These are phyloP conservation scores for Pulveroboletus sp. DNA, from an alignment of 768 basidiomycete species.

Conservation along the genomic window DNA sequence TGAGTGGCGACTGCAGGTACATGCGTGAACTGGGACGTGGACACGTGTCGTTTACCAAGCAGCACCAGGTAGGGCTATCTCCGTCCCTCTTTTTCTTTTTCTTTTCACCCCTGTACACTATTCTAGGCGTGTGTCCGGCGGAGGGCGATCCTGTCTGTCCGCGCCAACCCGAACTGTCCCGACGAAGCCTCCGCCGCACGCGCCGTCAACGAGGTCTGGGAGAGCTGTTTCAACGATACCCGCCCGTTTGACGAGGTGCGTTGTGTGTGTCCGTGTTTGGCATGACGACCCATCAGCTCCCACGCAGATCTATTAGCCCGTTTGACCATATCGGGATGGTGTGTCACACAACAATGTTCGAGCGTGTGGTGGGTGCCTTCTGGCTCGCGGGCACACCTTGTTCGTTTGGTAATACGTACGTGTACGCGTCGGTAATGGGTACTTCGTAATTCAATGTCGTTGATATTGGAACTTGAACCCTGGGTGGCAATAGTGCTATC, in stretches of 20 bases:
- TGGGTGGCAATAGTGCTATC: constrained; percentile 12
- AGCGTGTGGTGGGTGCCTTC: neutral
- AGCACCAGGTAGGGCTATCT: constrained; percentile 72
- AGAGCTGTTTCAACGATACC: constrained; percentile 93
- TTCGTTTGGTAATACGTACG: neutral
- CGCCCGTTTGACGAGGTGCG: constrained; percentile 94
- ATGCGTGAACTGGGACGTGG: constrained; percentile 78
- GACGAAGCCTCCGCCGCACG: constrained; percentile 75
- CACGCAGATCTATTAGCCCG: constrained; percentile 33
- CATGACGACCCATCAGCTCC: constrained; percentile 9
- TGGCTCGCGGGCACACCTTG: neutral
- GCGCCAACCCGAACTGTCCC: constrained; percentile 76
- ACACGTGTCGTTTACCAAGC: constrained; percentile 80
- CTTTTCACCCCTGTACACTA: constrained; percentile 2
- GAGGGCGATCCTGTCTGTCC: constrained; percentile 79
- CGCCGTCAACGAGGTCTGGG: constrained; percentile 96
- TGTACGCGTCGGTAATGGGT: neutral
- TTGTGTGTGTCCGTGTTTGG: neutral
- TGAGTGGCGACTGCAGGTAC: constrained; percentile 92
- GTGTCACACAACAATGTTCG: neutral
- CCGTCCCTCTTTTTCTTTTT: constrained; percentile 8
- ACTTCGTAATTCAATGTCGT: neutral
- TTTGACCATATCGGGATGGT: constrained; percentile 1
- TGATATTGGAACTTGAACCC: too few relatives aligned
- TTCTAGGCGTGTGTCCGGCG: constrained; percentile 84